phyloP scores from a whole-genome alignment of 441 rosid genomes.

The Syzygium syzygioides region DNA sequence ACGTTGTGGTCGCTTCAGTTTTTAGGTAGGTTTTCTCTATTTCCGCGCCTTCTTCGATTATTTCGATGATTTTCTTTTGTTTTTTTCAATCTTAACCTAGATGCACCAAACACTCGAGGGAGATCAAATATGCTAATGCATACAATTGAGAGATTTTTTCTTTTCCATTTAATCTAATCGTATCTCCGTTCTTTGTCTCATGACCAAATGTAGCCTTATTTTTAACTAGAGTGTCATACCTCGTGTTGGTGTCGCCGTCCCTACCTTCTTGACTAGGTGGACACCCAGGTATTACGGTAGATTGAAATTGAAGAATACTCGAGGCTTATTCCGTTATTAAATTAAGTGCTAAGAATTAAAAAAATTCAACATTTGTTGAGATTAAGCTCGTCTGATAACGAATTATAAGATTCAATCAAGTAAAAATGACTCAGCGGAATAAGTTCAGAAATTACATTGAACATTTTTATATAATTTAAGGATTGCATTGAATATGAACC shows the following conservation, averaged over 20 bases:
- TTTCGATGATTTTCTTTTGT: not conserved
- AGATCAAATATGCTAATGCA: not conserved
- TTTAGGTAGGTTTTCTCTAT: no score
- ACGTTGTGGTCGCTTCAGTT: not conserved
- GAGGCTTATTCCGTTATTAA: not conserved
- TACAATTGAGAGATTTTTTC: not conserved
- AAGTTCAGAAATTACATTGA: not conserved
- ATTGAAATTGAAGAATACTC: not conserved
- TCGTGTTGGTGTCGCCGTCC: not conserved
- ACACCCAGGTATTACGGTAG: not conserved
- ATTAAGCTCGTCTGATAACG: not conserved
- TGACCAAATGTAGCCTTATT: not conserved
- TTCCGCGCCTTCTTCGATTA: not conserved
- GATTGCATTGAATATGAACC: accelerated
- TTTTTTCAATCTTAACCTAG: not conserved
- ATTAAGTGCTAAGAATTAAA: not conserved
- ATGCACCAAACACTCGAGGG: not conserved
- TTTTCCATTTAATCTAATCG: not conserved
- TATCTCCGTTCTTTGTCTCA: not conserved
- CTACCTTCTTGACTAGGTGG: not conserved
- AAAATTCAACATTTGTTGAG: not conserved
- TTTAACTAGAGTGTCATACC: not conserved
- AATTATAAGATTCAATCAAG: not conserved
- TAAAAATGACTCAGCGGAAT: not conserved
- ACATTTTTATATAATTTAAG: not conserved